Base-by-base conservation (phyloP, 352 stramenopile genomes). In the Phytophthora lateralis region DNA sequence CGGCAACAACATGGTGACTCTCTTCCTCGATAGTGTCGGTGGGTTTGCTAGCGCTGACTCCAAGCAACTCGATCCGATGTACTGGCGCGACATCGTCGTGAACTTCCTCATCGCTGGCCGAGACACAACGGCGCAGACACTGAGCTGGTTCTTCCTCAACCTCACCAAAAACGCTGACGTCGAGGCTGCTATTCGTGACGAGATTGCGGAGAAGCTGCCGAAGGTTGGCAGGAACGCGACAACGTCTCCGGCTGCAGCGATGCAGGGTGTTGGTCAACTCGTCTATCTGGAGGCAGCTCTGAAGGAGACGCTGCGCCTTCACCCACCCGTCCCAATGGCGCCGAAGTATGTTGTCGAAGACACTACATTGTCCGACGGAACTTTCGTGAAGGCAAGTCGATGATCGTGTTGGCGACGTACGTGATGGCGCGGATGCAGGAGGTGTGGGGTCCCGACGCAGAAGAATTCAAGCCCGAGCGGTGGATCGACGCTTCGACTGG, bases 21-120 rank as follows among this genome's bases (percentile, higher is more conserved):
- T 71, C 14, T 71, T 74, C 26, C 51, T 77, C 6, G 52, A 71
- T 21, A 51, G 41, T 4, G 35, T 57, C 30, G 12, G 18, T 17
- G 44, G 41, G 38, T 63, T 67, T 3, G 55, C 60, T 4, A 62
- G 68, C 4, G 70, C 71, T 34, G 38, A 75, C 7, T 11, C 29
- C 0, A 7, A 52, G 0, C 11, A 48, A 3, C 64, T 80, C 29
- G 68, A 78, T 18, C 58, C 70, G 10, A 53, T 37, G 3, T 76
- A 69, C 42, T 39, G 94, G 3, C 80, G 80, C 17, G 78, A 95
- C 59, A 76, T 96, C 12, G 76, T 90, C 15, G 63, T 96, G 21
- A 92, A 80, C 55, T 89, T 95, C 60, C 55, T 96, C 27, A 73
- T 95, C 38, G 86, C 84, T 30, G 86, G 86, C 3, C 73, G 87